Evolutionary conservation across 805 yeast genomes (phyloP).

Genomic region (Saccharomycopsis sp.): DNA sequence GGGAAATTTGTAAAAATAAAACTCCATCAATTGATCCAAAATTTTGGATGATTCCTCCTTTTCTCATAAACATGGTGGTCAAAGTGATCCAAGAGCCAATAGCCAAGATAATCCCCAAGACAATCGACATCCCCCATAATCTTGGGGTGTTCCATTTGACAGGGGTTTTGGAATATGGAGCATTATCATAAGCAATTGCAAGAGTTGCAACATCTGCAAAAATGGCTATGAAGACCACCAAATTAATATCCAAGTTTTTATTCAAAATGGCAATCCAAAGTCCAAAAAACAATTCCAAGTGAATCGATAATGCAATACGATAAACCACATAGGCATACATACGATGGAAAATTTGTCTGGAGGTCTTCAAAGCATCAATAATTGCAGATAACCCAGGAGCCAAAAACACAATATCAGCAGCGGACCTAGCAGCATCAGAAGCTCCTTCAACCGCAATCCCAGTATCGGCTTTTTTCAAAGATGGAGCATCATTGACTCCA

Average conservation of each 20-base stretch:
- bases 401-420: constrained; percentile 38
- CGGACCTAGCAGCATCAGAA: constrained; percentile 35
- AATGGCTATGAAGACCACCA: constrained; percentile 92
- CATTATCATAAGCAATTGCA: constrained; percentile 95
- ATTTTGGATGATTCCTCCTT: constrained; percentile 93
- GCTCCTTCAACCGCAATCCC: constrained; percentile 97
- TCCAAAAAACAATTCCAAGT: constrained; percentile 90
- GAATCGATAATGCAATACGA: constrained; percentile 94
- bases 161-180: constrained; percentile 88
- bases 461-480: constrained; percentile 88
- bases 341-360: constrained; percentile 97
- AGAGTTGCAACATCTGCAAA: constrained; percentile 96
- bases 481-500: constrained; percentile 98
- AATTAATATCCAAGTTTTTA: constrained; percentile 76
- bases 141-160: constrained; percentile 96
- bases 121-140: constrained; percentile 92
- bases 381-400: constrained; percentile 95
- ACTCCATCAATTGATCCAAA: constrained; percentile 92
- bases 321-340: constrained; percentile 97
- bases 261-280: constrained; percentile 93
- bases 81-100: constrained; percentile 90
- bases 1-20: constrained; percentile 84
- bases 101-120: constrained; percentile 80
- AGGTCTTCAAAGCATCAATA: constrained; percentile 89
- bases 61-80: constrained; percentile 84